A percentile compares a stretch with the other conserved stretches of the same genome.
These are phyloP conservation scores for Hymenoscyphus fraxineus DNA, from an alignment of 2,329 filamentous ascomycete genomes.

Conservation along the genomic window DNA sequence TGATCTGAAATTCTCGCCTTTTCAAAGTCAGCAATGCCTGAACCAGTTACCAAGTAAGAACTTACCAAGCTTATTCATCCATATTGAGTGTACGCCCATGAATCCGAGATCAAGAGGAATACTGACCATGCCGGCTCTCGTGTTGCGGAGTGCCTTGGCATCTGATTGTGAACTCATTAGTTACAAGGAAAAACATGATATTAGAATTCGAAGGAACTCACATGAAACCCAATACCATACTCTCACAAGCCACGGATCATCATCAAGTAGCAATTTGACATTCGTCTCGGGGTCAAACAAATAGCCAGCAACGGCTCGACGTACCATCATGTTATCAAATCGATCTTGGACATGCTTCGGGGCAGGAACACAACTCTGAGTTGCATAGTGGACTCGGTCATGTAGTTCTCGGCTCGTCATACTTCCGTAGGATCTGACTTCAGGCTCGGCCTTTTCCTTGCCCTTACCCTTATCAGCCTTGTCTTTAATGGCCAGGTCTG, in stretches of 20 bases:
- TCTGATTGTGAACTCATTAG: conserved; percentile 37
- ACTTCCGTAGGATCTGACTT: not conserved
- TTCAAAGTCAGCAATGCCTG: conserved; percentile 5
- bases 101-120: conserved; percentile 69
- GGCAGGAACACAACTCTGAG: conserved; percentile 10
- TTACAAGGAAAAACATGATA: not conserved
- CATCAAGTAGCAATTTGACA: conserved; percentile 53
- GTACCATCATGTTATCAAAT: conserved; percentile 51
- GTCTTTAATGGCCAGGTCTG: conserved; percentile 14
- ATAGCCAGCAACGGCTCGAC: conserved; percentile 59
- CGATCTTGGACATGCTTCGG: conserved; percentile 20
- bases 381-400: conserved; percentile 47
- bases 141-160: conserved; percentile 53
- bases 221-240: conserved; percentile 75
- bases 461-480: conserved; percentile 6
- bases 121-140: conserved; percentile 65
- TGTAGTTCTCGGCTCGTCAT: conserved; percentile 54
- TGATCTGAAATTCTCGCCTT: conserved; percentile 47
- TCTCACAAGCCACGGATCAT: conserved; percentile 71
- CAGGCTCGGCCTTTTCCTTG: not conserved
- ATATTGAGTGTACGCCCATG: conserved; percentile 69
- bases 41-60: conserved; percentile 2
- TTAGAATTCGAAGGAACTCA: conserved; percentile 37
- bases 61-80: conserved; percentile 65
- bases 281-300: conserved; percentile 64